Base-by-base conservation (phyloP, 2,329 filamentous ascomycete species). In the Aspergillus aculeatinus region DNA sequence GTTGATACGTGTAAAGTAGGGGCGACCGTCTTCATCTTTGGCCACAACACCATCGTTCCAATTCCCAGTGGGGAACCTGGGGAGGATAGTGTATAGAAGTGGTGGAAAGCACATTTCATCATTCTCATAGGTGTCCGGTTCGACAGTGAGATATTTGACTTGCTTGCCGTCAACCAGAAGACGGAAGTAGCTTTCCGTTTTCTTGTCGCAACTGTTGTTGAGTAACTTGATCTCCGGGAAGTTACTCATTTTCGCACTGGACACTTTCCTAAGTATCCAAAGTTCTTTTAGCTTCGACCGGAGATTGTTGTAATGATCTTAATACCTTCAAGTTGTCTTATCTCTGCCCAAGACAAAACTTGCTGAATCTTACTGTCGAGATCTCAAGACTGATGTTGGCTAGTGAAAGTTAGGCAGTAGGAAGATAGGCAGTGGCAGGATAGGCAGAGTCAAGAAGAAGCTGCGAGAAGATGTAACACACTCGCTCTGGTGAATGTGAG, bases 41-140 rank as follows among this genome's bases (percentile, higher is more conserved):
- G 66, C 57, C 5, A 72, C 57, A 11, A 68, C 44, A n/a, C 65
- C 70, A 52, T 71, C 65, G 42, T 73, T 74, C 70, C 68, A 75
- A n/a, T 73, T 60, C n/a, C 68, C 70, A 35, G 63, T 14, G 10
- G 69, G 69, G 2, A 73, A 48, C 5, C 60, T 55, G 0, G 67
- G 70, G 2, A 70, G 59, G 29, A 69, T 7, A 0, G 66, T 59
- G 27, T 62, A 19, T 5, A 73, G 61, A 4, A 68, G 67, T 49
- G 71, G 70, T 6, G 61, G 65, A 49, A 74, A 74, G 60, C 66
- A 71, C 68, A 75, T 69, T 49, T 73, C 68, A 19, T 71, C 67
- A 0, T 51, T 23, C 39, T 48, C 62, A 51, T 66, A 74, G 7
- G 71, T 60, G 25, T 67, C 68, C 5, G 66, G 60, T 11, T 69